Evolutionary conservation across 176 grass and related monocot species (phyloP).

Genomic region (Musa troglodytarum): DNA sequence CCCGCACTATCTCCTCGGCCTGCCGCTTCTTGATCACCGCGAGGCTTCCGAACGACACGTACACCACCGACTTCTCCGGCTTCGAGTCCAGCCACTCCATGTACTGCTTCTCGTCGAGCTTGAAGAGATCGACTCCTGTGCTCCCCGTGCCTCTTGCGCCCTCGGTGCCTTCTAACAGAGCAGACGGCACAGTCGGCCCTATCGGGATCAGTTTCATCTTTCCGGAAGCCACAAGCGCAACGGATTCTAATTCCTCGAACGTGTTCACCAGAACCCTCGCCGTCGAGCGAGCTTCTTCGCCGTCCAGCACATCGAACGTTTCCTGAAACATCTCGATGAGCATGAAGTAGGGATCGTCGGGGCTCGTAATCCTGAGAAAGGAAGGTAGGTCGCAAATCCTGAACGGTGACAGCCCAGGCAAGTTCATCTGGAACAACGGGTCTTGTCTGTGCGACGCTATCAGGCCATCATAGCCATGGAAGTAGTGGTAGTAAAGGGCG

Average conservation of each 20-base stretch:
- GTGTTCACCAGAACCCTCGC: constrained; percentile 53
- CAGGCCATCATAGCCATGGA: background rate
- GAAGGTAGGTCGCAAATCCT: constrained; percentile 20
- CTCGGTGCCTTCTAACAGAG: background rate
- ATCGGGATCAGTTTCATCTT: constrained; percentile 30
- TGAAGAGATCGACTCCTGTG: constrained; percentile 34
- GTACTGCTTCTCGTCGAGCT: constrained; percentile 17
- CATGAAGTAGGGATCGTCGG: background rate
- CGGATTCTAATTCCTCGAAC: constrained; percentile 45
- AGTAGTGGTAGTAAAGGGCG: constrained; percentile 30
- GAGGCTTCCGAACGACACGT: constrained; percentile 66
- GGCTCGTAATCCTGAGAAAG: background rate
- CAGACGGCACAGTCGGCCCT: constrained; percentile 46
- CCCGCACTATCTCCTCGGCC: background rate
- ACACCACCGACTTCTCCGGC: constrained; percentile 26
- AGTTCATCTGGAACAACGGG: background rate
- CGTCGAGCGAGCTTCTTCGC: background rate
- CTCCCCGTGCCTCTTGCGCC: background rate
- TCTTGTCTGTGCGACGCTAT: background rate
- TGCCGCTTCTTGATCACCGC: background rate
- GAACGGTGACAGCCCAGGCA: constrained; percentile 18
- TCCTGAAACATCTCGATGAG: background rate
- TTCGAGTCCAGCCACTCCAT: constrained; percentile 16
- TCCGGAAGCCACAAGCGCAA: constrained; percentile 24
- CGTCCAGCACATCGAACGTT: background rate